phyloP scores from a whole-genome alignment of 1,139 yeast species.

The Nakaseomyces uthaithaninus region DNA sequence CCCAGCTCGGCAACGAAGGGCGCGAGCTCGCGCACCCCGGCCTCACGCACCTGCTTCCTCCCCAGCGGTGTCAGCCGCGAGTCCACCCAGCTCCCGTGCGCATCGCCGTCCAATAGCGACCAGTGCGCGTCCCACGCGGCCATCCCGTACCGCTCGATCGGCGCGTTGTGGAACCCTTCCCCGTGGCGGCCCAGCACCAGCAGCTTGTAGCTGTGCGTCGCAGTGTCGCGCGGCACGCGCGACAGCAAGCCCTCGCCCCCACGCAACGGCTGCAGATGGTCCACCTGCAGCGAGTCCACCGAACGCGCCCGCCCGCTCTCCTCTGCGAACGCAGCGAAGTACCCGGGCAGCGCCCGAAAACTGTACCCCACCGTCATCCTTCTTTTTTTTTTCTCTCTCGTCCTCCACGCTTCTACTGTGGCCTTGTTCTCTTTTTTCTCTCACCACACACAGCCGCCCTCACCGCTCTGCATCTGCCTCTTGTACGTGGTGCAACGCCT shows the following conservation, averaged over 20 bases:
- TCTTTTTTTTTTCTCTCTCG: too few relatives aligned
- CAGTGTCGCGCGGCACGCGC: slow-evolving; percentile 22
- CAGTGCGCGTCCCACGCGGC: slow-evolving; percentile 53
- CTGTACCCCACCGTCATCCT: not conserved
- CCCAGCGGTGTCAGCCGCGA: slow-evolving; percentile 49
- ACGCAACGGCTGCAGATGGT: slow-evolving; percentile 42
- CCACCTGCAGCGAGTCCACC: slow-evolving; percentile 16
- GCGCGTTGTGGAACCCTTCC: slow-evolving; percentile 66
- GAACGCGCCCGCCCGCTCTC: not conserved
- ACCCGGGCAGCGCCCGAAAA: slow-evolving; percentile 6
- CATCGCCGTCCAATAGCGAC: slow-evolving; percentile 40
- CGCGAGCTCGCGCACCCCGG: slow-evolving; percentile 38
- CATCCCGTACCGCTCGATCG: slow-evolving; percentile 48
- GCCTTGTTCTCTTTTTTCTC: too few relatives aligned
- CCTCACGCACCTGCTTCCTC: slow-evolving; percentile 42
- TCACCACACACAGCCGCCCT: too few relatives aligned
- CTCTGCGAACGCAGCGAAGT: slow-evolving; percentile 3
- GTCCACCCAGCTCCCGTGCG: slow-evolving; percentile 26
- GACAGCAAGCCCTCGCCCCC: slow-evolving; percentile 9
- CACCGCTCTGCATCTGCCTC: too few relatives aligned
- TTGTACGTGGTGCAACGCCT: too few relatives aligned
- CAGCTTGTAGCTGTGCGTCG: slow-evolving; percentile 37
- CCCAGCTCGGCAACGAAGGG: slow-evolving; percentile 37
- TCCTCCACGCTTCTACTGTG: too few relatives aligned
- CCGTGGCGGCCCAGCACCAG: slow-evolving; percentile 68